Evolutionary conservation across 2,329 filamentous ascomycete species (phyloP).

Genomic region (Coniochaeta sp.): DNA sequence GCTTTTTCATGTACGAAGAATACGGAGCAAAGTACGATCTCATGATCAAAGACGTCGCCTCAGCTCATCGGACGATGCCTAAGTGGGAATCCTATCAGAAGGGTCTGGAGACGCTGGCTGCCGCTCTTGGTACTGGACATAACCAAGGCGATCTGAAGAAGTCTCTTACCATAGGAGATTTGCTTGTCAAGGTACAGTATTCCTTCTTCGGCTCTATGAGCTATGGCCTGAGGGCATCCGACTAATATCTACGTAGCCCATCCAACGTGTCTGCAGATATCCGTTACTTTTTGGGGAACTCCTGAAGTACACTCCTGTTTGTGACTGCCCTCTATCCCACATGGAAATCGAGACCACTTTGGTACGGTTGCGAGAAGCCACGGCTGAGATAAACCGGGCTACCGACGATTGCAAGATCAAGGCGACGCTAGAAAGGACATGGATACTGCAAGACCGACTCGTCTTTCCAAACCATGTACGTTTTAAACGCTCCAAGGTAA

Average conservation of each 20-base stretch:
- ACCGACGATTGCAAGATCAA: conserved; percentile 68
- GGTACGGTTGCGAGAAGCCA: conserved; percentile 64
- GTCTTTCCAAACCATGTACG: conserved; percentile 65
- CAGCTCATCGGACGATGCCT: conserved; percentile 59
- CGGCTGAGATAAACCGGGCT: conserved; percentile 75
- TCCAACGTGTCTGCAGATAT: conserved; percentile 88
- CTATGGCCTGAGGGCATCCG: conserved; percentile 4
- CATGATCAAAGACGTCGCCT: conserved; percentile 70
- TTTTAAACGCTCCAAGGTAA: conserved; percentile 2
- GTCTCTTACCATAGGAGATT: conserved; percentile 73
- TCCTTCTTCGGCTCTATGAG: background rate
- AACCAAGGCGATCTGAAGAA: conserved; percentile 59
- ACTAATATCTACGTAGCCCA: too few relatives aligned
- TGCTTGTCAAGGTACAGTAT: conserved; percentile 73
- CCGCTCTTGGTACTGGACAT: conserved; percentile 62
- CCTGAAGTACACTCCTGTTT: conserved; percentile 72
- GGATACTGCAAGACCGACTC: conserved; percentile 76
- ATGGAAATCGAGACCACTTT: conserved; percentile 70
- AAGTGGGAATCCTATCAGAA: conserved; percentile 76
- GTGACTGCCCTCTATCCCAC: conserved; percentile 78
- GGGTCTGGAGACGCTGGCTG: conserved; percentile 77
- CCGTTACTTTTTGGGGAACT: conserved; percentile 81
- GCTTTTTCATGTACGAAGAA: conserved; percentile 83
- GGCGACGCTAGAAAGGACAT: conserved; percentile 69
- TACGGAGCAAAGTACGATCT: conserved; percentile 87